Evolutionary conservation across 2,329 filamentous ascomycete species (phyloP), one percentile per base, ranked within the genome.

Genomic region (Ophiosphaerella korrae): DNA sequence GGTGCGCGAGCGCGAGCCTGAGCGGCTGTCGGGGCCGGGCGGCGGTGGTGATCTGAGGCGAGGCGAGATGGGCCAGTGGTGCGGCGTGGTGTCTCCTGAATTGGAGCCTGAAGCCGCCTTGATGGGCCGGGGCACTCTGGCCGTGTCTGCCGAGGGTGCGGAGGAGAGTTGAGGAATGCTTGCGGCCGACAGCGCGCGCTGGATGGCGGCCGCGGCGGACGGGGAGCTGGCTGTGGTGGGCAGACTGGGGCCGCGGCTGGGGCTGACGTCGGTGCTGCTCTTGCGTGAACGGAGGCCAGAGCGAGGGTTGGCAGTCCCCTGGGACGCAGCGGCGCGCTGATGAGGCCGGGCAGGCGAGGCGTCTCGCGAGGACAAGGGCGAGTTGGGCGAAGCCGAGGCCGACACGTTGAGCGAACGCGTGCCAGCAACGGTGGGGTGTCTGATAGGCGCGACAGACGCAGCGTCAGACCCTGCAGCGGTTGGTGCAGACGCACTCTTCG

Each of bases 41-140:
- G 89, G 88, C 16, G 90, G 88, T 47, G 90, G 90, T 7, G 90
- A 92, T 70, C 87, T 88, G 57, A 94, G 72, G 55, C 89, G 83
- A 39, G 90, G 89, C 40, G 89, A 92, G 54, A 88, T 76, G 23
- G 90, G 88, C 89, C 89, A 93, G 74, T 87, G 83, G 55, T 29
- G 26, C 26, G 85, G 85, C 45, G 81, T 81, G 50, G 65, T 77
- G 46, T 74, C 73, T 43, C 75, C 74, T 48, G 71, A 74, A 35
- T 74, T 74, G 52, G 73, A 67, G 35, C 80, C 60, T 45, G 88
- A 81, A 44, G 77, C 67, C 5, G 82, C 76, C 72, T 92, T 91
- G 64, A 87, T 82, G 12, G 88, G 84, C 55, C 82, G 81, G 38
- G 86, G 80, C 46, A 84, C 78, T 74, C 86, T 86, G 62, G 83